Conservation (phyloP, 2,329 filamentous ascomycete species). For the Cercospora beticola region DNA sequence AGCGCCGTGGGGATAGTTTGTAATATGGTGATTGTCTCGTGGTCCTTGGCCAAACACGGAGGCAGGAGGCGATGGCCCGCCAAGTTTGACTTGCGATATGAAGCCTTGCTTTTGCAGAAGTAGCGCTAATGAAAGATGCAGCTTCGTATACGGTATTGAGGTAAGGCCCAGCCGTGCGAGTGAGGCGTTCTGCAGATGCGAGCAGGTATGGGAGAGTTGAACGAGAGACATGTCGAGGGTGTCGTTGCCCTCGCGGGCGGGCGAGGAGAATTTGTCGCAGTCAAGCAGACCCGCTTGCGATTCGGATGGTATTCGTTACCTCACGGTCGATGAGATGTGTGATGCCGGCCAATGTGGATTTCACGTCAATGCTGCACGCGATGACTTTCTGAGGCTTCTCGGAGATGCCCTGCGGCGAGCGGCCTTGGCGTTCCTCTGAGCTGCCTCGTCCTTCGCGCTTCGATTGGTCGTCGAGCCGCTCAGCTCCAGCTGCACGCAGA, state of each 20-base stretch:
- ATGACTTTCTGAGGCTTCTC: slow-evolving; percentile 3
- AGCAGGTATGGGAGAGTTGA: slow-evolving; percentile 77
- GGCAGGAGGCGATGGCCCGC: slow-evolving; percentile 59
- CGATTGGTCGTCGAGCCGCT: slow-evolving; percentile 7
- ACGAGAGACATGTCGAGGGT: slow-evolving; percentile 64
- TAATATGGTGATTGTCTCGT: slow-evolving; percentile 33
- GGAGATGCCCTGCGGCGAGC: neutral
- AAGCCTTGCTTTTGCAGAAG: slow-evolving; percentile 81
- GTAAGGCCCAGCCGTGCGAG: slow-evolving; percentile 81
- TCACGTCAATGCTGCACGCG: neutral
- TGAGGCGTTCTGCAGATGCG: slow-evolving; percentile 86
- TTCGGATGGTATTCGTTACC: neutral
- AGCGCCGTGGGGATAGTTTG: slow-evolving; percentile 30
- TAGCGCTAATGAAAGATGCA: slow-evolving; percentile 73
- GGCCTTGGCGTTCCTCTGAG: neutral
- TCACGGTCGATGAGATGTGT: neutral
- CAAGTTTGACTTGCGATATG: slow-evolving; percentile 75
- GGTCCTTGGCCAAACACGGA: slow-evolving; percentile 35
- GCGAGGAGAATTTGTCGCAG: neutral
- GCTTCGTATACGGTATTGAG: slow-evolving; percentile 75
- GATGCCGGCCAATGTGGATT: neutral
- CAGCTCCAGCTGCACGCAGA: slow-evolving; percentile 3
- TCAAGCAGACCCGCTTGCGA: neutral
- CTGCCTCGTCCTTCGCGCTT: neutral
- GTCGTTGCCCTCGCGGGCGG: slow-evolving; percentile 17